Evolutionary conservation across 371 early-diverging fungal species (phyloP).

Genomic region (Syncephalastrum contaminatum): DNA sequence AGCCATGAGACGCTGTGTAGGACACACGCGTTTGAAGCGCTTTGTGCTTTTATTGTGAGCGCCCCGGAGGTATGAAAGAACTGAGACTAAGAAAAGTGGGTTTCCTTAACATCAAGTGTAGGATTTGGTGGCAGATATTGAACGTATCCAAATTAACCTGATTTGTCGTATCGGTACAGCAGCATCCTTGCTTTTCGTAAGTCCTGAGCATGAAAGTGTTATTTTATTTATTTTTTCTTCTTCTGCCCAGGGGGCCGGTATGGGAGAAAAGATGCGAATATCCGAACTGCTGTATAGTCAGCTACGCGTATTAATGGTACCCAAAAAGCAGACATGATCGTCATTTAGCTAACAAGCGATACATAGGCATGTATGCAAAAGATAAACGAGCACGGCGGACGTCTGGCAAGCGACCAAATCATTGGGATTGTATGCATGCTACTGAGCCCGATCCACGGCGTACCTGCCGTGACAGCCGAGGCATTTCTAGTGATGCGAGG

Average conservation of each 20-base stretch:
- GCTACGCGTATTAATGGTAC: no score
- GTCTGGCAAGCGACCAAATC: slow-evolving; percentile 80
- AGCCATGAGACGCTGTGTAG: slow-evolving; percentile 78
- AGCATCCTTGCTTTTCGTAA: slow-evolving; percentile 26
- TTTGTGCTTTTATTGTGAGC: slow-evolving; percentile 70
- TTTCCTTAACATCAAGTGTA: slow-evolving; percentile 19
- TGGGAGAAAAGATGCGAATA: no score
- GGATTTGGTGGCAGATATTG: slow-evolving; percentile 76
- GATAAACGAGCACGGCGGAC: slow-evolving; percentile 55
- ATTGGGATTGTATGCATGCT: slow-evolving; percentile 81
- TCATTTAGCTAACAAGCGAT: neutral
- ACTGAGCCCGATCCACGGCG: slow-evolving; percentile 62
- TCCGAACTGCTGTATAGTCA: no score
- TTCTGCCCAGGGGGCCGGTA: neutral
- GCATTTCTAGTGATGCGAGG: slow-evolving; percentile 88
- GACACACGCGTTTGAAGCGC: slow-evolving; percentile 90
- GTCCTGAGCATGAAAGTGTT: slow-evolving; percentile 50
- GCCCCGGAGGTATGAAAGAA: slow-evolving; percentile 45
- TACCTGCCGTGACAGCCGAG: slow-evolving; percentile 86
- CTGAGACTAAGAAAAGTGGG: slow-evolving; percentile 1
- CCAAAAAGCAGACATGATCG: no score
- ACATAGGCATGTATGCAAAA: slow-evolving; percentile 1
- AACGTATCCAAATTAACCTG: slow-evolving; percentile 57
- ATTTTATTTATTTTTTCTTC: neutral
- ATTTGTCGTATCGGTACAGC: slow-evolving; percentile 78